Evolutionary conservation across 768 basidiomycete species (phyloP), one percentile per base, ranked within the genome.

Genomic region (Kwoniella europaea): DNA sequence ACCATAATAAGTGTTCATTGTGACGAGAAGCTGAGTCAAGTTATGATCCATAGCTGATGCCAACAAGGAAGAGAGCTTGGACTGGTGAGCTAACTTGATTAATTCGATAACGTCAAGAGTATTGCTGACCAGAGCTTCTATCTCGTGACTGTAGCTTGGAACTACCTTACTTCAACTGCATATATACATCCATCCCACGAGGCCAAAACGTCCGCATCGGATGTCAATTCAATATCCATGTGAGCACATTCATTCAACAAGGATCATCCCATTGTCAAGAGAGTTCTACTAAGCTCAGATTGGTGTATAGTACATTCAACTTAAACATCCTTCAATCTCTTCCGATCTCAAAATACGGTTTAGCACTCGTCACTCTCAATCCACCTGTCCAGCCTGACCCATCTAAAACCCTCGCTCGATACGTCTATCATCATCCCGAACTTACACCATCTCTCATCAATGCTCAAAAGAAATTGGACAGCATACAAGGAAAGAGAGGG

Each of bases 161-260:
- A 67, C n/a, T 67, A 67, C 57, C 27, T 67, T 16, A 67, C 65
- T 4, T 67, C 65, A 0, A 67, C 65, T n/a, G n/a, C 56, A 12
- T 44, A 42, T 18, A 50, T 67, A 27, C 46, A 56, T 50, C 65
- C 57, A 2, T 16, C n/a, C 16, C 65, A 67, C n/a, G 65, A 67
- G 29, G 24, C 56, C 10, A 67, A 58, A 27, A 67, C 65, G 9
- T 46, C 57, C 4, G 65, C 65, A 0, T 67, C 65, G 10, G 65
- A 67, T 24, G 65, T 67, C 22, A 60, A 43, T 27, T 56, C 65
- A 2, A 67, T 67, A 6, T 56, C 65, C 13, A 67, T 67, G 65
- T 67, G 12, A 60, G 65, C 4, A 3, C 2, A 2, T 3, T 27
- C 27, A 27, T 27, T 4, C 27, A 27, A 27, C 27, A 2, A 2